Evolutionary conservation across 2,329 filamentous ascomycete genomes (phyloP), one percentile per base, ranked within the genome.

Genomic region (Epichloe coenophiala): DNA sequence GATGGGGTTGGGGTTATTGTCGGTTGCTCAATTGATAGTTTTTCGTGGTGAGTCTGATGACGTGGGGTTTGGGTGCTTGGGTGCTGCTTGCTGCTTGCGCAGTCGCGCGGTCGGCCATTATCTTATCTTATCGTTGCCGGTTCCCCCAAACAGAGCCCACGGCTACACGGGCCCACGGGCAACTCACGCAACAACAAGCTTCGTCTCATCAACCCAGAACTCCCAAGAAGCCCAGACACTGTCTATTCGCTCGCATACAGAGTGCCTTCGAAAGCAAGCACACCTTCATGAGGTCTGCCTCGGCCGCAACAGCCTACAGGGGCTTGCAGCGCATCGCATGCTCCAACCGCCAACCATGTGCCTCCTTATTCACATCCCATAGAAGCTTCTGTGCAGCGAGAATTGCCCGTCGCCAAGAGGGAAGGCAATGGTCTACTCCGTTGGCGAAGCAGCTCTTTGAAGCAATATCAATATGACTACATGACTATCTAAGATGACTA

Each of bases 391-490:
- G 51, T 8, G 21, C 45, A 21, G 41, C 51, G 8, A 31, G 31
- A 31, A 31, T 31, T 2, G 17, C 23, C 9, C 45, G 19, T 12
- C 13, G 40, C 19, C n/a, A 48, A 3, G 65, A 67, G 6, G 69
- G 71, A 50, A 76, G 84, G 55, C 71, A 86, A 72, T 96, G 90
- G 89, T 95, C 90, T 2, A 98, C 91, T 3, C 90, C 91, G 13
- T 70, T 98, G 54, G 90, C 91, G 7, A 91, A 93, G 65, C 84
- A 86, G 58, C 77, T 97, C 47, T 84, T 84, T 51, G 83, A 90
- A 64, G 90, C 89, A 44, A 95, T 97, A 56, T 84, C 83, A 57
- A 90, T 94, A 75, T 50, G 65, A 55, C 3, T 7, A 15, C 48
- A 31, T 4, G 23, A 12, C 41, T 1, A 44, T 15, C n/a, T 41